Conservation (phyloP, 148 eudicot genomes). For the Rhododendron ferrugineum region DNA sequence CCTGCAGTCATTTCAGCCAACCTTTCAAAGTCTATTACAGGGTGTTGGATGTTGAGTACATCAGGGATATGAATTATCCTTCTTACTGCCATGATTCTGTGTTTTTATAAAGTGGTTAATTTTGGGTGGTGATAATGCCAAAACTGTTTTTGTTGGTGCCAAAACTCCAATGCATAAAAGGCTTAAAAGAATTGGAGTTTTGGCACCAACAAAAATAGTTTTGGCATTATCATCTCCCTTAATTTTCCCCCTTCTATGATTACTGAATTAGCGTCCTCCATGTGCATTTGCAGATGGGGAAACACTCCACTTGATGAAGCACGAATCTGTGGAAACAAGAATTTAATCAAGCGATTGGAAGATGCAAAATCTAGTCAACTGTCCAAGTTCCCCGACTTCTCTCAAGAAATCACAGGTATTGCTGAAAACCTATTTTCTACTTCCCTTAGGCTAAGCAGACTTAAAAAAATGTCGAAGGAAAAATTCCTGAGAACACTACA, state of each 20-base stretch:
- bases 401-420: slow-evolving; percentile 45
- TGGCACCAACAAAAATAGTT: too few species aligned
- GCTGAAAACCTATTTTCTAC: not conserved
- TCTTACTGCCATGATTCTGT: not conserved
- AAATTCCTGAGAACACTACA: not conserved
- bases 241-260: not conserved
- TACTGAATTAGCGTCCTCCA: not conserved
- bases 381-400: slow-evolving; percentile 20
- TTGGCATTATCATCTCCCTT: too few species aligned
- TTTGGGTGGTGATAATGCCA: not conserved
- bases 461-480: not conserved
- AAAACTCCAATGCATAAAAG: too few species aligned
- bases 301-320: slow-evolving; percentile 66
- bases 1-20: not conserved
- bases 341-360: slow-evolving; percentile 64
- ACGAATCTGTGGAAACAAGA: slow-evolving; percentile 51
- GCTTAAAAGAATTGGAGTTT: too few species aligned
- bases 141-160: too few species aligned
- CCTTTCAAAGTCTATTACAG: not conserved
- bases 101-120: not conserved
- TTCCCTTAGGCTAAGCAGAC: not conserved
- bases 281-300: slow-evolving; percentile 52
- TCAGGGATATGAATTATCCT: not conserved
- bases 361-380: slow-evolving; percentile 51
- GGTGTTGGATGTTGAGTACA: not conserved